phyloP scores from a whole-genome alignment of 2,329 filamentous ascomycete species.

The Fusarium algeriense region DNA sequence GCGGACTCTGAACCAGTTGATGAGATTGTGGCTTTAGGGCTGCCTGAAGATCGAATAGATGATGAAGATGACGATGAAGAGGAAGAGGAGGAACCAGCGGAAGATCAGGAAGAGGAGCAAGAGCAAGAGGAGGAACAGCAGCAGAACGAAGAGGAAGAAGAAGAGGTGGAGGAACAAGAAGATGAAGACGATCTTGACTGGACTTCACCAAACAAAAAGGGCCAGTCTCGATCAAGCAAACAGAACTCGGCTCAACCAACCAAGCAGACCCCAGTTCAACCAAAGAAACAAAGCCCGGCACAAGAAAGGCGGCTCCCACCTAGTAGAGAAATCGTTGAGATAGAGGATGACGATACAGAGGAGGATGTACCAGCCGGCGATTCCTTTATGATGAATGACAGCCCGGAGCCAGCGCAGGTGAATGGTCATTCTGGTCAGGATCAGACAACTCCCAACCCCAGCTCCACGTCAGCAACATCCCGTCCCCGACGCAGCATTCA shows the following conservation, averaged over 20 bases:
- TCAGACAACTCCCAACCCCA: neutral
- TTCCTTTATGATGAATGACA: neutral
- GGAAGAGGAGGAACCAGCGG: neutral
- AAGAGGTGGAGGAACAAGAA: neutral
- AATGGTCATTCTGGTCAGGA: neutral
- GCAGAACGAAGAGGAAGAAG: neutral
- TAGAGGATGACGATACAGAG: neutral
- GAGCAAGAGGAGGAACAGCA: too few species aligned
- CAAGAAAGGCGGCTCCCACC: neutral
- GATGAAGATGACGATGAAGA: neutral
- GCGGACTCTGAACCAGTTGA: constrained; percentile 3
- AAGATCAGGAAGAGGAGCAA: neutral
- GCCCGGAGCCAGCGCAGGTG: neutral
- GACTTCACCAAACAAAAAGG: neutral
- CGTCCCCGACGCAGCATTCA: neutral
- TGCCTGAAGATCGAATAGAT: neutral
- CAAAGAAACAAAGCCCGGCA: neutral
- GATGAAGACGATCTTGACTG: neutral
- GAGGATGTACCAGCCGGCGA: neutral
- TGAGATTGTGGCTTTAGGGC: neutral
- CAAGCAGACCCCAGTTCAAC: neutral
- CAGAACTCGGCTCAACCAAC: too few species aligned
- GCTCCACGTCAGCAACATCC: neutral
- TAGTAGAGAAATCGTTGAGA: neutral
- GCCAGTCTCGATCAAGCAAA: too few species aligned